Conservation (phyloP, 2,329 filamentous ascomycete species). For the Cadophora sp. region DNA sequence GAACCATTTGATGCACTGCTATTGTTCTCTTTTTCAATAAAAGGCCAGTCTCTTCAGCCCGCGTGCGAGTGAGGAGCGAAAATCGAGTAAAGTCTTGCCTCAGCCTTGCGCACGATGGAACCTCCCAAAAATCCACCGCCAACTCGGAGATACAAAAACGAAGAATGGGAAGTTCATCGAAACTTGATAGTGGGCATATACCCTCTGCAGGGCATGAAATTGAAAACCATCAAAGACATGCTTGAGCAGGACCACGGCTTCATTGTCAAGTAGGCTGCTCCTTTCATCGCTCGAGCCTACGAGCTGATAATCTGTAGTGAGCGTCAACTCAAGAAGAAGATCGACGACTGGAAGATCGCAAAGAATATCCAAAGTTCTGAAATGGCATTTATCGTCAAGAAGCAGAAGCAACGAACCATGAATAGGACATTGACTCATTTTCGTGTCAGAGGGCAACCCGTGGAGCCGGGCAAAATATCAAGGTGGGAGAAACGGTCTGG, state of each 20-base stretch:
- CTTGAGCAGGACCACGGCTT: conserved; percentile 12
- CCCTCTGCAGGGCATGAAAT: background rate
- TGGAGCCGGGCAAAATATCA: conserved; percentile 4
- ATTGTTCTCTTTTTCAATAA: too few relatives aligned
- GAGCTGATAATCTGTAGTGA: conserved; percentile 3
- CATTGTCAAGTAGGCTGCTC: conserved; percentile 10
- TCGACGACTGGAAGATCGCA: conserved; percentile 10
- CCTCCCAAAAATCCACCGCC: background rate
- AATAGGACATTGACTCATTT: background rate
- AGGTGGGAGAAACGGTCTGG: conserved; percentile 10
- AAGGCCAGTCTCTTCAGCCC: too few relatives aligned
- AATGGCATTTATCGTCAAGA: conserved; percentile 14
- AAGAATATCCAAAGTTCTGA: conserved; percentile 17
- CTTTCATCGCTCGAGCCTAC: too few relatives aligned
- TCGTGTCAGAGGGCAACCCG: conserved; percentile 7
- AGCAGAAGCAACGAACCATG: conserved; percentile 3
- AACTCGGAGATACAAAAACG: conserved; percentile 9
- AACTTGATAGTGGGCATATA: conserved; percentile 12
- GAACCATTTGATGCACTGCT: too few relatives aligned
- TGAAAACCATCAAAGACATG: background rate
- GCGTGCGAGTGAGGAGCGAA: background rate
- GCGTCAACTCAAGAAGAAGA: conserved; percentile 17
- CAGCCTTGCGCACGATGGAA: background rate
- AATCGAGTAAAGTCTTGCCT: background rate
- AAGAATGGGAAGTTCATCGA: conserved; percentile 18